Base-by-base conservation (phyloP, 2,329 filamentous ascomycete species). In the Fusarium acutatum region DNA sequence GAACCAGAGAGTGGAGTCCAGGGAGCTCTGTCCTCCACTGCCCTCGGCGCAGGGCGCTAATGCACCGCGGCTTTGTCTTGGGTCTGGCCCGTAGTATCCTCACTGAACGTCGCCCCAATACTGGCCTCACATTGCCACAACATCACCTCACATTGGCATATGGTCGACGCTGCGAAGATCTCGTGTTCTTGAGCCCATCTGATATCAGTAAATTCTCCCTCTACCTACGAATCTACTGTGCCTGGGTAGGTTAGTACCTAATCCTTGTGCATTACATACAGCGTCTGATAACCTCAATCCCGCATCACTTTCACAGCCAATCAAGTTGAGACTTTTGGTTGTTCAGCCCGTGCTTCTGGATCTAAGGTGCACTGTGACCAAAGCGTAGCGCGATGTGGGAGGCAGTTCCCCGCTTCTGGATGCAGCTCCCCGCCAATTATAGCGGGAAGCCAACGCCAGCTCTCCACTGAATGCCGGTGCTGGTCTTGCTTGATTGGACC, bases 41-140 rank as follows among this genome's bases (percentile, higher is more conserved):
- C 24, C 32, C 17, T 26, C 63, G 35, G 62, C 50, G 64, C 67
- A 61, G 60, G 52, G 41, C 67, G 71, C 76, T 78, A 78, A 78
- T 77, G 75, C 74, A 77, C 57, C 57, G 72, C 59, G 74, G 69
- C 63, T 71, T 71, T 66, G 61, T 64, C 69, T 71, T 69, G 65
- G 64, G 60, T 69, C 69, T 66, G 60, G 41, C 49, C 71, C 54
- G 72, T 61, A 60, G 67, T 59, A 44, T 34, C 40, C 56, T 70
- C 63, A 75, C 68, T 61, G 74, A 40, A 58, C 62, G 58, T 62
- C 47, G 50, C 68, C 67, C 66, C 61, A 62, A 54, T 62, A 47
- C 66, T 78, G 54, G 72, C 20, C 58, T 67, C 57, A 75, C 53
- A 56, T 64, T 59, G 26, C 32, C 47, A 20, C 34, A 54, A 53